Evolutionary conservation across 495 filamentous ascomycete species (phyloP).

Genomic region (Aspergillus bertholletiae): DNA sequence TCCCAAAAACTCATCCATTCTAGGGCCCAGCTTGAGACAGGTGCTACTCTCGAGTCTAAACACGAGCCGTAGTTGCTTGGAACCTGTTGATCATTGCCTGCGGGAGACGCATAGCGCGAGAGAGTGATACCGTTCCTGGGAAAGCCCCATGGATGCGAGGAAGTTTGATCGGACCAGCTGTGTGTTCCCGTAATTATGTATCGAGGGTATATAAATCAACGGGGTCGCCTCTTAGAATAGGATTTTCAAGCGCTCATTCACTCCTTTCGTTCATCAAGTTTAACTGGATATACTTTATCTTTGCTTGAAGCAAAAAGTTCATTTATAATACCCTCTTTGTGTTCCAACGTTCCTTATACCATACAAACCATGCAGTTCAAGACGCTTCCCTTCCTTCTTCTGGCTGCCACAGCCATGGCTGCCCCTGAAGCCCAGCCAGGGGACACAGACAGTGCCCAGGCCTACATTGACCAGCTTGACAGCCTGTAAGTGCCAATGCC

Average conservation of each 20-base stretch:
- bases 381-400: slow-evolving; percentile 12
- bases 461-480: slow-evolving; percentile 1
- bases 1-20: not conserved
- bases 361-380: slow-evolving; percentile 16
- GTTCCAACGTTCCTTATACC: not conserved
- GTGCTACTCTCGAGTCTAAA: not conserved
- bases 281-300: too few species aligned
- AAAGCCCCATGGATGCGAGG: not conserved
- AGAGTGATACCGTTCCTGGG: not conserved
- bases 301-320: too few species aligned
- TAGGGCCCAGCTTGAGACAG: not conserved
- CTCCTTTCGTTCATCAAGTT: not conserved
- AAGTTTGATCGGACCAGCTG: not conserved
- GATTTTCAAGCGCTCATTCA: not conserved
- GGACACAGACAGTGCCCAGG: not conserved
- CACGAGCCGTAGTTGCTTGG: not conserved
- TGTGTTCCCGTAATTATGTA: not conserved
- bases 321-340: not conserved
- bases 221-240: not conserved
- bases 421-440: slow-evolving; percentile 7
- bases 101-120: not conserved
- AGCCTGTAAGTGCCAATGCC: not conserved
- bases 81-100: not conserved
- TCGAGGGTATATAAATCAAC: not conserved
- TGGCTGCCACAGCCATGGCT: slow-evolving; percentile 11